These are phyloP conservation scores for Pseudogymnoascus pannorum DNA, from an alignment of 2,329 filamentous ascomycete species.

Conservation along the genomic window DNA sequence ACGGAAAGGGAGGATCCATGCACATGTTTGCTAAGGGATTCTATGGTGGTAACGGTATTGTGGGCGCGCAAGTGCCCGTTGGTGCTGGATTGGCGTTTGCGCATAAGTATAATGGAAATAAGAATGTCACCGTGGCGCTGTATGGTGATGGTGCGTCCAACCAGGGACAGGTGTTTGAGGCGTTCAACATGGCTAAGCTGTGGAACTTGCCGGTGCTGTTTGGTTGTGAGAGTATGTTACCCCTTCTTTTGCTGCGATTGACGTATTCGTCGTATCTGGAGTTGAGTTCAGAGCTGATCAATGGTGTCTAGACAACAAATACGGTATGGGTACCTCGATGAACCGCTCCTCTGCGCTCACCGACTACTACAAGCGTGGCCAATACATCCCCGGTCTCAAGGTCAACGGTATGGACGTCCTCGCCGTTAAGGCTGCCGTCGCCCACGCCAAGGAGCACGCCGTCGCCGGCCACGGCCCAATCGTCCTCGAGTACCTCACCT, in stretches of 20 bases:
- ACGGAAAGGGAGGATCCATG: conserved; percentile 99
- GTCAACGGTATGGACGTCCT: conserved; percentile 99
- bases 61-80: conserved; percentile 95
- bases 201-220: conserved; percentile 96
- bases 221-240: conserved; percentile 85
- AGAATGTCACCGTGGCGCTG: conserved; percentile 79
- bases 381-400: conserved; percentile 99
- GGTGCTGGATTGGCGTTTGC: conserved; percentile 95
- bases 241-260: neutral
- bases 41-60: conserved; percentile 98
- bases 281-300: conserved; percentile 22
- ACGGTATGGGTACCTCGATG: conserved; percentile 97
- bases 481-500: conserved; percentile 97
- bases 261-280: neutral
- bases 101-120: conserved; percentile 84
- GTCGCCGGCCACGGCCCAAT: conserved; percentile 79
- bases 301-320: conserved; percentile 81
- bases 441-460: conserved; percentile 88
- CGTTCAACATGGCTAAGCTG: conserved; percentile 99
- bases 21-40: conserved; percentile 99
- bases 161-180: conserved; percentile 99
- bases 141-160: conserved; percentile 99
- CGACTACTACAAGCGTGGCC: conserved; percentile 99
- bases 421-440: conserved; percentile 90
- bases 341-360: conserved; percentile 90